These are phyloP conservation scores for Marasmius tenuissimus DNA, from an alignment of 1,284 basidiomycete species.

Conservation along the genomic window DNA sequence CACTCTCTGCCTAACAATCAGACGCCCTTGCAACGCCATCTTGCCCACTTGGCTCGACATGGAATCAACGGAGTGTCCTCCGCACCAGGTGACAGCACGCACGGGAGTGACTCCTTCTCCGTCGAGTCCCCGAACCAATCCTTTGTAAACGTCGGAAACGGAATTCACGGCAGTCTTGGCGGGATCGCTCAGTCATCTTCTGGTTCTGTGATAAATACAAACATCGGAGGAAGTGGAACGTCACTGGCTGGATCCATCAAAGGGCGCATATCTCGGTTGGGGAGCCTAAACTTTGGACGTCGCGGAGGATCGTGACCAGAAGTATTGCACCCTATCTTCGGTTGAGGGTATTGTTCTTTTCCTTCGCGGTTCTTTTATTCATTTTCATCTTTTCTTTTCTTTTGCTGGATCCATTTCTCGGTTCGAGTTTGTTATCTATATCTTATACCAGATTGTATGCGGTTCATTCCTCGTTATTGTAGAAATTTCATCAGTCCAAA, in stretches of 20 bases:
- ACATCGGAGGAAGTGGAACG: conserved; percentile 55
- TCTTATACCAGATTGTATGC: too few species aligned
- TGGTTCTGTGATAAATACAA: conserved; percentile 51
- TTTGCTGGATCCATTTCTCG: background rate
- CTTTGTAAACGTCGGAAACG: conserved; percentile 63
- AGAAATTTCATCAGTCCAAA: too few species aligned
- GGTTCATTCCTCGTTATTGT: too few species aligned
- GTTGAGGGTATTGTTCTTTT: conserved; percentile 8
- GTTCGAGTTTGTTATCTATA: too few species aligned
- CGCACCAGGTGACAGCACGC: conserved; percentile 56
- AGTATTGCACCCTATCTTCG: conserved; percentile 3
- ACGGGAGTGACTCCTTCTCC: conserved; percentile 58
- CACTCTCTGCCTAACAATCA: conserved; percentile 44
- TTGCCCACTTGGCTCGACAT: conserved; percentile 76
- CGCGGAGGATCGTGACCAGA: conserved; percentile 36
- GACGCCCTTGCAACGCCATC: conserved; percentile 74
- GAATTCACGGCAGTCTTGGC: conserved; percentile 26
- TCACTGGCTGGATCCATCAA: conserved; percentile 51
- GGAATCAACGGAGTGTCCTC: conserved; percentile 78
- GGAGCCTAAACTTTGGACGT: conserved; percentile 69
- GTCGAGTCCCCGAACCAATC: conserved; percentile 70
- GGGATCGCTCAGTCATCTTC: conserved; percentile 43
- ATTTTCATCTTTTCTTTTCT: background rate
- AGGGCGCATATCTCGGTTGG: conserved; percentile 69
- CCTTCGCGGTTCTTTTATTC: background rate